These are phyloP conservation scores for Globisporangium nunn DNA, from an alignment of 352 stramenopile genomes.

Conservation along the genomic window DNA sequence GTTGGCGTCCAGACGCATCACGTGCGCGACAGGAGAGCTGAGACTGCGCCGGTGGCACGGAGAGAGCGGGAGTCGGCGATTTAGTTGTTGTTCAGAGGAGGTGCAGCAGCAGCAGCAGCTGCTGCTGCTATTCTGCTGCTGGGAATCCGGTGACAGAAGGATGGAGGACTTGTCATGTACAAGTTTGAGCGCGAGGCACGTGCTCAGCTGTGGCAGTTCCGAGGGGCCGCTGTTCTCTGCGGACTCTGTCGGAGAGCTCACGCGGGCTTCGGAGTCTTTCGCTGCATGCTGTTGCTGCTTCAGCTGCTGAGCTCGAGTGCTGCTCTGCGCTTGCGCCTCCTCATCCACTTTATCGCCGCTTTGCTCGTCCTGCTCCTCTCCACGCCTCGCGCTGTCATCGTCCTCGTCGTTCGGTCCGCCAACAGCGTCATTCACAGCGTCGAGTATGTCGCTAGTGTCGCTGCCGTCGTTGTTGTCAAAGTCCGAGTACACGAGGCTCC, in stretches of 20 bases:
- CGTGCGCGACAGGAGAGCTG: not conserved
- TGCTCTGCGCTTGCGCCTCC: not conserved
- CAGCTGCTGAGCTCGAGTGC: not conserved
- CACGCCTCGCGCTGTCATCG: not conserved
- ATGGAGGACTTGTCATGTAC: not conserved
- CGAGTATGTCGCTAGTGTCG: slow-evolving; percentile 11
- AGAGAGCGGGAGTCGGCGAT: not conserved
- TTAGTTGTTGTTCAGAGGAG: not conserved
- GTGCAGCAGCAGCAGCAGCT: not conserved
- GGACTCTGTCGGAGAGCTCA: slow-evolving; percentile 1
- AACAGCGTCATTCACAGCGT: slow-evolving; percentile 8
- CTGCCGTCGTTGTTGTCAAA: slow-evolving; percentile 17
- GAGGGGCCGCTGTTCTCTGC: not conserved
- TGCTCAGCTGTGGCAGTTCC: not conserved
- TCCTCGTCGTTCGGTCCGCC: not conserved
- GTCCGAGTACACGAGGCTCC: slow-evolving; percentile 63
- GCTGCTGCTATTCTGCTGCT: not conserved
- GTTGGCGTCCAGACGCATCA: slow-evolving; percentile 18
- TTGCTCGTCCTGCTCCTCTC: not conserved
- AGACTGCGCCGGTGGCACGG: not conserved
- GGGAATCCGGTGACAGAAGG: no score
- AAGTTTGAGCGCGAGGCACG: slow-evolving; percentile 1
- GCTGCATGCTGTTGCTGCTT: not conserved
- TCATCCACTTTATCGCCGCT: not conserved
- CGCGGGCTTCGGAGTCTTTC: slow-evolving; percentile 7